Base-by-base conservation (phyloP, 2,329 filamentous ascomycete species). In the Emmonsiellopsis sp. region DNA sequence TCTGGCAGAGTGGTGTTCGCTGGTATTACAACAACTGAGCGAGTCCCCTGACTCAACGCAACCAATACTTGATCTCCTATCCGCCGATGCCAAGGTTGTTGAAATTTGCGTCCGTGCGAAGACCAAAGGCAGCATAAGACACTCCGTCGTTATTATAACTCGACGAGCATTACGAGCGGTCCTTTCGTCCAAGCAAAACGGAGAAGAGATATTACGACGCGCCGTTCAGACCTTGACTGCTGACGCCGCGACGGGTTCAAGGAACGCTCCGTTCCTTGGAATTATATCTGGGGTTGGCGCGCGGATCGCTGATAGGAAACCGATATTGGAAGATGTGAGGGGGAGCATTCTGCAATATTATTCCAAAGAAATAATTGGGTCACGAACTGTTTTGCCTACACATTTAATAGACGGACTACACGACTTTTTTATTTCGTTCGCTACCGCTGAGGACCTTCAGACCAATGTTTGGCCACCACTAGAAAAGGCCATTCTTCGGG, bases 401-500 rank as follows among this genome's bases (percentile, higher is more conserved):
- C 87, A 95, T 65, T 75, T 95, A 54, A 82, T 87, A 2, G 77
- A 77, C 60, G 87, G 86, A 5, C 73, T 97, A 46, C 72, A 76
- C 49, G 90, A 96, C 66, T 96, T 97, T 73, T 95, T 96, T 67
- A 69, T 74, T 13, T 79, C 78, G 34, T 97, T 92, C 65, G 77
- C 86, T 39, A 85, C 81, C 0, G 66, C 81, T 13, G 84, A 90
- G 27, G 90, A 96, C 59, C 67, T 97, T 33, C 80, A 82, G 51
- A 85, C 82, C 58, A 82, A 92, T 43, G 65, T 97, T 34, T 77
- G 94, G 27, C 88, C 91, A 7, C 76, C 89, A 0, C 74, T 97
- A 11, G 93, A 98, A 65, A 96, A 95, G 71, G 85, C 87, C 5
- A 78, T 98, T 53, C 73, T 98, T 45, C 82, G 94, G 65, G 86